Conservation (phyloP, 2,329 filamentous ascomycete species). For the Coniosporium tulheliwenetii region DNA sequence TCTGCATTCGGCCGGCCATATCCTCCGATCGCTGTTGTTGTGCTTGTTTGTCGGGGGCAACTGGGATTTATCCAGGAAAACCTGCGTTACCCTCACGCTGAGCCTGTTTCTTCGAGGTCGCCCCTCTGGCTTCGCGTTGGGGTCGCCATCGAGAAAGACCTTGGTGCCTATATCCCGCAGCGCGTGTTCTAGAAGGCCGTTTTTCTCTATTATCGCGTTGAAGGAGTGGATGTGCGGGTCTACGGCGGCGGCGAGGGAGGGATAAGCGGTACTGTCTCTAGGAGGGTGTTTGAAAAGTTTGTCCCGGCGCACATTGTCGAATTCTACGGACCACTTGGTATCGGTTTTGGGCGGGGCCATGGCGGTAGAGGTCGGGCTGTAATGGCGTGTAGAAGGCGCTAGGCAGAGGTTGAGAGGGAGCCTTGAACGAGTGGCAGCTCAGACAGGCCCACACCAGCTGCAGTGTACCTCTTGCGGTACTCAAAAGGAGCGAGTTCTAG, state of each 20-base stretch:
- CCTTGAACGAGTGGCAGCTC: too few species aligned
- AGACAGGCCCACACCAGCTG: too few species aligned
- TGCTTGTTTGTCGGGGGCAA: slow-evolving; percentile 74
- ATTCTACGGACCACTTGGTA: slow-evolving; percentile 71
- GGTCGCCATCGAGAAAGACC: slow-evolving; percentile 67
- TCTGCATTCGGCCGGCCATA: slow-evolving; percentile 83
- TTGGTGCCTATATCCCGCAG: slow-evolving; percentile 83
- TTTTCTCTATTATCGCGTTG: slow-evolving; percentile 68
- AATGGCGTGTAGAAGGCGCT: not conserved
- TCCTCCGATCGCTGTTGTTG: slow-evolving; percentile 61
- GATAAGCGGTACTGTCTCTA: slow-evolving; percentile 75
- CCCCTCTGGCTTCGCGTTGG: slow-evolving; percentile 28
- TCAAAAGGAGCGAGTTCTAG: too few species aligned
- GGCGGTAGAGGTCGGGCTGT: not conserved
- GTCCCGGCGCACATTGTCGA: slow-evolving; percentile 73
- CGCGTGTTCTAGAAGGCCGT: slow-evolving; percentile 59
- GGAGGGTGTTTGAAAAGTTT: slow-evolving; percentile 81
- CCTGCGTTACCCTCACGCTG: slow-evolving; percentile 61
- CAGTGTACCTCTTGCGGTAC: too few species aligned
- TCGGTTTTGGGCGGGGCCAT: slow-evolving; percentile 35
- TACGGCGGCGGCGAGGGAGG: slow-evolving; percentile 70
- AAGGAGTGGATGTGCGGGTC: slow-evolving; percentile 90
- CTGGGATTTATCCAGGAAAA: slow-evolving; percentile 68
- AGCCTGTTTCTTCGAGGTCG: slow-evolving; percentile 55
- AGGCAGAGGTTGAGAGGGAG: too few species aligned